These are phyloP conservation scores for Populus ilicifolia DNA, from an alignment of 345 rosid species.

Conservation along the genomic window DNA sequence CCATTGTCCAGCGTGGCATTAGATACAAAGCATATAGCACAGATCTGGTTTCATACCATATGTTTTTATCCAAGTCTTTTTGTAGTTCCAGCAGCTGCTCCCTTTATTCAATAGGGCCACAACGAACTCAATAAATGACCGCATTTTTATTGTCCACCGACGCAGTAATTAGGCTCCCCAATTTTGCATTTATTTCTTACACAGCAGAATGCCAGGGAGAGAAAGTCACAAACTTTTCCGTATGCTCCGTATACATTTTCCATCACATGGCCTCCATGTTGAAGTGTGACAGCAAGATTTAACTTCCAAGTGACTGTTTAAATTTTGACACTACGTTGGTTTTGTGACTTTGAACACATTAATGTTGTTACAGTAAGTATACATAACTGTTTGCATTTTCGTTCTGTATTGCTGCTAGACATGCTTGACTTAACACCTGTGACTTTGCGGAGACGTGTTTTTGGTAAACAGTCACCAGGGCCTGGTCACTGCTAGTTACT, in stretches of 20 bases:
- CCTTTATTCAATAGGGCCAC: neutral
- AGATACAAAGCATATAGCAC: constrained; percentile 7
- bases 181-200: constrained; percentile 19
- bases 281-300: constrained; percentile 2
- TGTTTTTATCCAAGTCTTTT: neutral
- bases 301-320: neutral
- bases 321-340: neutral
- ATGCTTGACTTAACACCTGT: neutral
- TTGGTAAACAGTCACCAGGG: too few relatives aligned
- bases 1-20: constrained; percentile 20
- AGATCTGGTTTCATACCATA: constrained; percentile 14
- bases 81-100: neutral
- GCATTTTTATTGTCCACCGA: constrained; percentile 32
- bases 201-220: constrained; percentile 3
- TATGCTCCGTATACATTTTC: constrained; percentile 15
- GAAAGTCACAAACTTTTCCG: constrained; percentile 17
- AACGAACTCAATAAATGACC: constrained; percentile 11
- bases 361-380: neutral
- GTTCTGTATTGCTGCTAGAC: neutral
- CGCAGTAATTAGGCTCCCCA: constrained; percentile 2
- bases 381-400: neutral
- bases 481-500: neutral
- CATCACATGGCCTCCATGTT: constrained; percentile 33
- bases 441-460: too few relatives aligned
- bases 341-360: neutral